Evolutionary conservation across 352 stramenopile genomes (phyloP).

Genomic region (Phytophthora fragariae): DNA sequence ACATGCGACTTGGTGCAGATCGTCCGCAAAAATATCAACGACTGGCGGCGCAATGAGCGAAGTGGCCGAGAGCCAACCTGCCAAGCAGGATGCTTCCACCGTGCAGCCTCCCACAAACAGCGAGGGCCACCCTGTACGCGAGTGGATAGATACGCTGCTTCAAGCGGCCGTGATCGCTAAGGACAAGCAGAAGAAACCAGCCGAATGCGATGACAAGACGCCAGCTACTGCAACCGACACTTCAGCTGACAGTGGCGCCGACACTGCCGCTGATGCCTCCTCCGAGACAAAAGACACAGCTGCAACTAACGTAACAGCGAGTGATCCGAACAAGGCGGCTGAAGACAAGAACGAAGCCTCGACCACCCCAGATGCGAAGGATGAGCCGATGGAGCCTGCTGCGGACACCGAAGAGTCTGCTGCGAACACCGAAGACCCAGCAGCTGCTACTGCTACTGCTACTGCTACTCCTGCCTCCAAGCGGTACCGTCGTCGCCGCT

Average conservation of each 20-base stretch:
- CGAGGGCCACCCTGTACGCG: conserved; percentile 53
- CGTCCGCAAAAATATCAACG: not conserved
- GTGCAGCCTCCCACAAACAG: conserved; percentile 21
- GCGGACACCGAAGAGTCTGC: not conserved
- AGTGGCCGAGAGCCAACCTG: conserved; percentile 23
- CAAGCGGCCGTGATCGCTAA: conserved; percentile 81
- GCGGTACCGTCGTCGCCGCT: conserved; percentile 70
- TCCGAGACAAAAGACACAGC: not conserved
- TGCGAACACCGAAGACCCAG: conserved; percentile 2
- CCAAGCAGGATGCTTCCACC: conserved; percentile 9
- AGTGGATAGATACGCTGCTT: conserved; percentile 85
- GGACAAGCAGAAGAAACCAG: conserved; percentile 48
- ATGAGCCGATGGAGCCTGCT: conserved; percentile 2
- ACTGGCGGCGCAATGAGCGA: conserved; percentile 38
- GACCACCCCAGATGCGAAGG: conserved; percentile 6
- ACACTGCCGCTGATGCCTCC: not conserved
- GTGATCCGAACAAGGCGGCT: conserved; percentile 1
- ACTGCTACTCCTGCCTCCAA: conserved; percentile 35
- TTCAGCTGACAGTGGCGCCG: not conserved
- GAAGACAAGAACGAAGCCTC: conserved; percentile 6
- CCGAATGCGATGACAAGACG: conserved; percentile 12
- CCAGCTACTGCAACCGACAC: conserved; percentile 8
- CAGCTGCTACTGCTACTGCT: not conserved
- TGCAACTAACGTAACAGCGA: conserved; percentile 9
- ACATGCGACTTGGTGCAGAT: conserved; percentile 30